Percentiles rank a stretch among this genome's conserved stretches.
These are phyloP conservation scores for Mercurialis annua DNA, from an alignment of 345 rosid species.

Conservation along the genomic window DNA sequence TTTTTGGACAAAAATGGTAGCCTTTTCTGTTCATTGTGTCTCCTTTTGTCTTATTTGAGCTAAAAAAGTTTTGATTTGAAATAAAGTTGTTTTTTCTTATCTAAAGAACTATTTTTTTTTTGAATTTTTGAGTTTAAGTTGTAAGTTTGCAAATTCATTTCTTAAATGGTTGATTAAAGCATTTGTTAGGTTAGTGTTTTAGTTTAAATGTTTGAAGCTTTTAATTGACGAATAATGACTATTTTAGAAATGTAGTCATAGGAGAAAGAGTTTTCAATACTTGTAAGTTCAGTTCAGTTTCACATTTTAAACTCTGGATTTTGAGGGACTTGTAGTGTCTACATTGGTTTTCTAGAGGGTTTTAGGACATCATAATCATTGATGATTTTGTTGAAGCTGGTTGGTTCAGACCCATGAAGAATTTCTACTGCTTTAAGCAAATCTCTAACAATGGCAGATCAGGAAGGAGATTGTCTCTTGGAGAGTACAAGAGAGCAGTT, in stretches of 20 bases:
- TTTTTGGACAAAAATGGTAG: not conserved
- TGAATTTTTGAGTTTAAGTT: not conserved
- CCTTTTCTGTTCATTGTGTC: conserved; percentile 7
- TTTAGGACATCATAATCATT: conserved; percentile 11
- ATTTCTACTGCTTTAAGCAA: conserved; percentile 54
- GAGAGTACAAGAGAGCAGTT: conserved; percentile 63
- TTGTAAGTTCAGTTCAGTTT: conserved; percentile 13
- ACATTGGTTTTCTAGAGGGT: conserved; percentile 19
- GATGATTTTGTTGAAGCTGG: conserved; percentile 30
- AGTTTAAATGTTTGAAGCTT: not conserved
- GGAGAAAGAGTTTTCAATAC: conserved; percentile 19
- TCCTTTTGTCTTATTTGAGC: conserved; percentile 22
- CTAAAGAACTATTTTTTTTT: not conserved
- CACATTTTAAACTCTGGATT: not conserved
- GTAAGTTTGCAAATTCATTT: not conserved
- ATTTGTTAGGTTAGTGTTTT: not conserved
- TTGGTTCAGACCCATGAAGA: conserved; percentile 47
- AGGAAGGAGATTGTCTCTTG: conserved; percentile 57
- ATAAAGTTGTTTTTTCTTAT: not conserved
- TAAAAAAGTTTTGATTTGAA: conserved; percentile 20
- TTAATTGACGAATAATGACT: not conserved
- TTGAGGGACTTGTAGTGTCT: conserved; percentile 8
- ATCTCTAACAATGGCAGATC: conserved; percentile 45
- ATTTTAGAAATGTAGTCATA: conserved; percentile 34
- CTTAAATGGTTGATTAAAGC: conserved; percentile 4